Percentiles rank a stretch among this genome's conserved stretches.
phyloP scores from a whole-genome alignment of 306 rosid species.

The Aeschynomene evenia region DNA sequence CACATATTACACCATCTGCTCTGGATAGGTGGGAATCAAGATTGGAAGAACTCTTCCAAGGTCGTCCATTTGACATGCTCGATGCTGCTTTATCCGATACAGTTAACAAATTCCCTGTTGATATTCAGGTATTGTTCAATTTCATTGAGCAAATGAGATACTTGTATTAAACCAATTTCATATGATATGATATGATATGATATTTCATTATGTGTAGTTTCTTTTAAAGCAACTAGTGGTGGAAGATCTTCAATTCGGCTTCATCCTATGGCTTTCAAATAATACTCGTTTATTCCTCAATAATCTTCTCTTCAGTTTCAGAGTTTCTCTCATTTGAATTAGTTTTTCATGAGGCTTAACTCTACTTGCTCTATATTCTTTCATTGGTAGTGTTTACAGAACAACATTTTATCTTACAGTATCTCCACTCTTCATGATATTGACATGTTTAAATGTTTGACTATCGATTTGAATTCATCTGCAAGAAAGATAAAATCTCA shows the following conservation, averaged over 20 bases:
- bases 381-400: neutral
- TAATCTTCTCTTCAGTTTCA: neutral
- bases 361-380: neutral
- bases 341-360: neutral
- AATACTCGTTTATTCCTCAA: neutral
- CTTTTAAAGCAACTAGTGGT: neutral
- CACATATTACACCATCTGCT: slow-evolving; percentile 57
- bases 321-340: neutral
- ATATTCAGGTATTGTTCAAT: slow-evolving; percentile 46
- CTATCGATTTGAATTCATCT: neutral
- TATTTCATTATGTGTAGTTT: neutral
- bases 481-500: neutral
- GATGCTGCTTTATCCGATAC: slow-evolving; percentile 63
- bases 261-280: neutral
- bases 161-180: neutral
- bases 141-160: neutral
- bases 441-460: neutral
- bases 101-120: slow-evolving; percentile 52
- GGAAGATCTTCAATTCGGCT: neutral
- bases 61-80: slow-evolving; percentile 63
- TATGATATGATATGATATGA: neutral
- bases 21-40: slow-evolving; percentile 62
- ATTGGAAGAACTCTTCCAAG: slow-evolving; percentile 57
- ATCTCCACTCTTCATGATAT: neutral
- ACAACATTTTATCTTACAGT: neutral